Evolutionary conservation across 495 filamentous ascomycete species (phyloP).

Genomic region (Aspergillus bridgeri): DNA sequence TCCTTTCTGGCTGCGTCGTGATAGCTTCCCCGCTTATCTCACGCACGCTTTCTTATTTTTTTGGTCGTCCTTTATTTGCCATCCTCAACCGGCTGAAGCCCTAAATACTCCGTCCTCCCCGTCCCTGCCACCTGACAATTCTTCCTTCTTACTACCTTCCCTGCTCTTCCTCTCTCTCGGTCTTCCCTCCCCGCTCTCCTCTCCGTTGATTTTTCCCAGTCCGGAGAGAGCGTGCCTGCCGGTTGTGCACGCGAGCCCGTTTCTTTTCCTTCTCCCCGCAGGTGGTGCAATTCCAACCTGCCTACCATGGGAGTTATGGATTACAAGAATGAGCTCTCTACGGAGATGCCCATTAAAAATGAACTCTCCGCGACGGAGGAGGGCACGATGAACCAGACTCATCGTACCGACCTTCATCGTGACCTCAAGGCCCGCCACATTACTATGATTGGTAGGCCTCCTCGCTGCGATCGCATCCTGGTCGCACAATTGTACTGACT

Average conservation of each 20-base stretch:
- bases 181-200: neutral
- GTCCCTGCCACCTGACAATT: neutral
- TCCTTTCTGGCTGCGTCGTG: neutral
- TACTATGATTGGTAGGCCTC: conserved; percentile 65
- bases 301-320: conserved; percentile 13
- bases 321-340: conserved; percentile 13
- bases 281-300: neutral
- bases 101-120: neutral
- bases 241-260: neutral
- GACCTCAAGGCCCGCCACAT: conserved; percentile 73
- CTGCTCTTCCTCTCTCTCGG: neutral
- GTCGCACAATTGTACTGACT: conserved; percentile 6
- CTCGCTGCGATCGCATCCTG: neutral
- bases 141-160: neutral
- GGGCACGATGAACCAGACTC: conserved; percentile 21
- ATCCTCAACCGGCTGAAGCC: neutral
- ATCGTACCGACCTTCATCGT: conserved; percentile 54
- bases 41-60: conserved; percentile 1
- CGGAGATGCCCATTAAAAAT: conserved; percentile 11
- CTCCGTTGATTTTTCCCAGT: neutral
- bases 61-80: neutral
- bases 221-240: conserved; percentile 1
- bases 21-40: conserved; percentile 4
- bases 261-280: neutral
- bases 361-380: conserved; percentile 22